Conservation (phyloP, 148 eudicot genomes). For the Agrostemma githago region DNA sequence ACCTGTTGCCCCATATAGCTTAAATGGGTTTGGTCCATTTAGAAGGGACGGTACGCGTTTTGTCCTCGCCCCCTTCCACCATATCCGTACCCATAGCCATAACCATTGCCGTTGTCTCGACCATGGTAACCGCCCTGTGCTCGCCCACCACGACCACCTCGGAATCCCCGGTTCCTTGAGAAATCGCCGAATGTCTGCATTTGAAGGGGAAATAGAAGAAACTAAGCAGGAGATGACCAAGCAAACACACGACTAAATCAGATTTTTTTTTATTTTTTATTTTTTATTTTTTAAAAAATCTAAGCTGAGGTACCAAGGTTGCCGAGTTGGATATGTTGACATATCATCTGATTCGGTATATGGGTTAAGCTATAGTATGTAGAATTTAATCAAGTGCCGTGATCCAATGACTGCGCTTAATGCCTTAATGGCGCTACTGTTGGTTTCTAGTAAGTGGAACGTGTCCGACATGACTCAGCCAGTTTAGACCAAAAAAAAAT, state of each 20-base stretch:
- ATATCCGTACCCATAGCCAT: constrained; percentile 30
- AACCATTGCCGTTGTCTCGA: constrained; percentile 27
- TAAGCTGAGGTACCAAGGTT: too few species aligned
- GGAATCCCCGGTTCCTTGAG: constrained; percentile 36
- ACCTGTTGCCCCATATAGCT: constrained; percentile 14
- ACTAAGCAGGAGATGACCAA: not conserved
- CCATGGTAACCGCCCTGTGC: constrained; percentile 44
- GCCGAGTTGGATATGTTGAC: not conserved
- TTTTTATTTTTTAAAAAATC: too few species aligned
- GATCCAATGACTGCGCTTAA: not conserved
- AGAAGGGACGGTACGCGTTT: constrained; percentile 31
- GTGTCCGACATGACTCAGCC: too few species aligned
- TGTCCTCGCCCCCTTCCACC: constrained; percentile 48
- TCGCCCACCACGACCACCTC: constrained; percentile 45
- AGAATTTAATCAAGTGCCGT: not conserved
- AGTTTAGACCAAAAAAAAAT: too few species aligned
- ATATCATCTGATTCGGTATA: not conserved
- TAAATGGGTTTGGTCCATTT: constrained; percentile 13
- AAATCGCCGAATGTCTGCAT: constrained; percentile 61
- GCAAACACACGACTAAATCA: not conserved
- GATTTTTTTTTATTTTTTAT: not conserved
- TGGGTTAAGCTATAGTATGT: not conserved
- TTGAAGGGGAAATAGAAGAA: not conserved
- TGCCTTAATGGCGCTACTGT: not conserved
- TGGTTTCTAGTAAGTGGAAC: not conserved